Conservation (phyloP, 768 basidiomycete species). For the Fomitopsis serialis region DNA sequence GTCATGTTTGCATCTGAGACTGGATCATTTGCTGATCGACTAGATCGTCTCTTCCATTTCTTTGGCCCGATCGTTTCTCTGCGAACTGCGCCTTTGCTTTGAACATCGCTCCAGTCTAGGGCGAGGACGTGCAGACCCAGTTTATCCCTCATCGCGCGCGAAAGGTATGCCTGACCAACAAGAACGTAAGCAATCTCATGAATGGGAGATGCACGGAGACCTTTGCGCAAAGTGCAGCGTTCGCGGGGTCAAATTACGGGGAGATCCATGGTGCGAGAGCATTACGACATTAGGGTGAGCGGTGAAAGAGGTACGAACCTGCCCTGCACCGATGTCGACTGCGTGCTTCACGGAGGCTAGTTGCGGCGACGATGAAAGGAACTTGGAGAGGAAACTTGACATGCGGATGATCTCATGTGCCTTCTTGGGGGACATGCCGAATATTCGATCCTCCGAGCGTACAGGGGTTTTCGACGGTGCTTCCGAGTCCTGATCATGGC, state of each 20-base stretch:
- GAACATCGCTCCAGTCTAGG: conserved; percentile 55
- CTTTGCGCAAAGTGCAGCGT: too few relatives aligned
- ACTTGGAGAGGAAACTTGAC: conserved; percentile 43
- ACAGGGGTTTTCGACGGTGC: too few relatives aligned
- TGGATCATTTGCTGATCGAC: too few relatives aligned
- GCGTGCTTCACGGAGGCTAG: conserved; percentile 31
- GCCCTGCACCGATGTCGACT: conserved; percentile 74
- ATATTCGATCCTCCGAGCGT: neutral
- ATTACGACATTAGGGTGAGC: too few relatives aligned
- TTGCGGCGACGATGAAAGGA: conserved; percentile 27
- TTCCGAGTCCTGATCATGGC: neutral
- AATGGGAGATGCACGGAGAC: too few relatives aligned
- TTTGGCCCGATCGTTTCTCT: conserved; percentile 19
- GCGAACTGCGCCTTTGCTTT: conserved; percentile 51
- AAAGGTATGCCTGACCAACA: conserved; percentile 51
- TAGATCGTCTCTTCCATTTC: conserved; percentile 1
- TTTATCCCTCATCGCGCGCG: conserved; percentile 37
- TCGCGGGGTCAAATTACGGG: too few relatives aligned
- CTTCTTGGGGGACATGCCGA: conserved; percentile 75
- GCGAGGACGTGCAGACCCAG: conserved; percentile 50
- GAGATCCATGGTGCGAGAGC: too few relatives aligned
- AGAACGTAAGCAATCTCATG: neutral
- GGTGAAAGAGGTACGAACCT: conserved; percentile 30
- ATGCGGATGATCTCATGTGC: conserved; percentile 65
- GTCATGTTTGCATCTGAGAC: neutral